Base-by-base conservation (phyloP, 805 yeast species). In the Candida orba region DNA sequence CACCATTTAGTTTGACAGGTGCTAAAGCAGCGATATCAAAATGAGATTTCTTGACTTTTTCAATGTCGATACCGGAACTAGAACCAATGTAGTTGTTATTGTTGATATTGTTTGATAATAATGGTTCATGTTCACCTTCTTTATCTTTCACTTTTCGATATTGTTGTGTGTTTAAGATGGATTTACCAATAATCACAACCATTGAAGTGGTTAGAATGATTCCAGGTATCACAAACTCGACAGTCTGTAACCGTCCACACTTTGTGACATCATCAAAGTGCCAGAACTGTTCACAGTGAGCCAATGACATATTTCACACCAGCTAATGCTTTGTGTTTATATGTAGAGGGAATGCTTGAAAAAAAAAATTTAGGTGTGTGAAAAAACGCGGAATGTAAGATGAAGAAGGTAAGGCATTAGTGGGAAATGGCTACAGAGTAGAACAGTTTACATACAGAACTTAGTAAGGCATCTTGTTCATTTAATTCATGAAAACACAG, bases 1-100 rank as follows among this genome's bases (percentile, higher is more conserved):
- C 70, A 6, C 88, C 89, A 59, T 80, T 81, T 9, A 71, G 69
- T 46, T 74, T 73, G 3, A 73, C 63, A 15, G 79, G 74, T 13
- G 72, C 65, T 32, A 84, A 58, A 18, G 73, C 71, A 17, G 74
- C 68, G 29, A 84, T 69, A 51, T 84, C 84, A 51, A 84, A 84
- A 59, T 84, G 93, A 37, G 56, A 40, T 34, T 41, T 46, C 39
- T 58, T 58, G 12, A 57, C 44, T n/a, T 73, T 74, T 29, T 75
- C 75, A 36, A 78, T 48, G 40, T 46, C 43, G 27, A 35, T 33
- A 1, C 35, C 44, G 1, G 44, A 25, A 12, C 14, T n/a, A 12
- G 32, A 33, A 13, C 31, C 45, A 15, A 37, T 43, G 8, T 50
- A 49, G 24, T 43, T 37, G 14, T 24, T 29, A 13, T 31, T 31